Conservation (phyloP, 2,329 filamentous ascomycete species). For the Arthroderma sp. region DNA sequence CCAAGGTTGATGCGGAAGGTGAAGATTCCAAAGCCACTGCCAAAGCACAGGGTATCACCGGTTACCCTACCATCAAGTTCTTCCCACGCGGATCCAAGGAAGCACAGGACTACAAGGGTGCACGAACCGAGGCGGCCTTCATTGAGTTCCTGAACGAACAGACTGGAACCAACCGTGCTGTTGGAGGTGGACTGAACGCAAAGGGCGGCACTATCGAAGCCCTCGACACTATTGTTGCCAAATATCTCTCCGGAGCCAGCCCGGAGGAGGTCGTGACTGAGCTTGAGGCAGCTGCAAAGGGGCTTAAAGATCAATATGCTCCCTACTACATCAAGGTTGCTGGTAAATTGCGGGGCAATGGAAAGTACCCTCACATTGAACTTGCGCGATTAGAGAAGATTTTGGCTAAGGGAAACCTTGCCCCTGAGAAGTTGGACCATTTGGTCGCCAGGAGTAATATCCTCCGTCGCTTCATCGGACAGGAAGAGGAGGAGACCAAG, state of each 20-base stretch:
- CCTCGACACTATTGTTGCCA: slow-evolving; percentile 62
- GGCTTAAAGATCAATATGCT: slow-evolving; percentile 66
- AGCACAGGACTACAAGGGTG: slow-evolving; percentile 57
- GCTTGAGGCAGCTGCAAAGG: slow-evolving; percentile 56
- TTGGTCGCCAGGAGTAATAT: slow-evolving; percentile 78
- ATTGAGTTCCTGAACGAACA: slow-evolving; percentile 77
- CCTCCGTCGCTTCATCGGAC: slow-evolving; percentile 59
- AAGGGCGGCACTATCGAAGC: slow-evolving; percentile 69
- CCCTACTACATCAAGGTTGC: slow-evolving; percentile 91
- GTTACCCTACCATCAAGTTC: slow-evolving; percentile 96
- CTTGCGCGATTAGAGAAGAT: slow-evolving; percentile 65
- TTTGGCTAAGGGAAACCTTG: slow-evolving; percentile 73
- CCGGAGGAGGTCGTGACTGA: slow-evolving; percentile 55
- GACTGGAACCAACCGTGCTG: slow-evolving; percentile 69
- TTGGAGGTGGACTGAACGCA: slow-evolving; percentile 66
- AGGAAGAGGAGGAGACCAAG: slow-evolving; percentile 41
- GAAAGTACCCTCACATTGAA: slow-evolving; percentile 75
- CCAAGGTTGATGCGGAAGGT: slow-evolving; percentile 89
- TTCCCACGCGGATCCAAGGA: slow-evolving; percentile 75
- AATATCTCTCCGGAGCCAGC: slow-evolving; percentile 47
- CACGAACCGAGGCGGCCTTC: slow-evolving; percentile 62
- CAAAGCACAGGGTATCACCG: slow-evolving; percentile 60
- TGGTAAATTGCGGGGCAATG: slow-evolving; percentile 66
- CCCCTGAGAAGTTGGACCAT: slow-evolving; percentile 78
- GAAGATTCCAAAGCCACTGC: slow-evolving; percentile 71